Evolutionary conservation across 202 grass and related monocot species (phyloP).

Genomic region (Dendrocalamus latiflorus): DNA sequence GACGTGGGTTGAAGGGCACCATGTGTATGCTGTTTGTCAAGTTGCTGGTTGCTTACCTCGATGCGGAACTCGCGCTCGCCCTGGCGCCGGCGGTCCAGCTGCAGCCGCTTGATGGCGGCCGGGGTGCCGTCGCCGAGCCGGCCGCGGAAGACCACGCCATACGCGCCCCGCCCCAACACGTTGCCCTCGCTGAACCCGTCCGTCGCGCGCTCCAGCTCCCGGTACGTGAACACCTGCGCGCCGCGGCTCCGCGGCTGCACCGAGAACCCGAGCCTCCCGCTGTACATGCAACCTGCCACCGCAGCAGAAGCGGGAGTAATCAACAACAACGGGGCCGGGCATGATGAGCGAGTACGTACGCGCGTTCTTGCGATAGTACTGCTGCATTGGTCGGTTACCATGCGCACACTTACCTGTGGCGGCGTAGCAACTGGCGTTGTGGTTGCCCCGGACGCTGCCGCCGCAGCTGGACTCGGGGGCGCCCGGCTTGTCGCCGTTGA

Average conservation of each 20-base stretch:
- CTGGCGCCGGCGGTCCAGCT: constrained; percentile 69
- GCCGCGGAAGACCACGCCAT: constrained; percentile 66
- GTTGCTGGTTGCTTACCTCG: constrained; percentile 44
- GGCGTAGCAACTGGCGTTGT: constrained; percentile 23
- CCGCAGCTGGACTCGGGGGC: constrained; percentile 32
- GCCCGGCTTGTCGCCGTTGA: constrained; percentile 19
- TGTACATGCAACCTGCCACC: constrained; percentile 64
- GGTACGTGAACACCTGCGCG: constrained; percentile 93
- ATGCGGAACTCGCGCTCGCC: constrained; percentile 91
- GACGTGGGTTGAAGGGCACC: too few relatives aligned
- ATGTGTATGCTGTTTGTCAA: neutral
- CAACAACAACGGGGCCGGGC: neutral
- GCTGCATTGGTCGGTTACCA: neutral
- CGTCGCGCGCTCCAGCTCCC: constrained; percentile 85
- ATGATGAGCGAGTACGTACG: neutral
- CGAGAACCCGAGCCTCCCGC: constrained; percentile 55
- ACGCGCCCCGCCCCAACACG: constrained; percentile 61
- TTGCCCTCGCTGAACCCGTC: constrained; percentile 76
- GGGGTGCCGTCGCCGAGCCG: constrained; percentile 71
- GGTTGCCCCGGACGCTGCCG: constrained; percentile 11
- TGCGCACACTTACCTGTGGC: constrained; percentile 12
- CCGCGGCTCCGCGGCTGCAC: constrained; percentile 44
- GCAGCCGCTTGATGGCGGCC: constrained; percentile 78
- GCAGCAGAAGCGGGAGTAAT: neutral
- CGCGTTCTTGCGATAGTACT: neutral